Evolutionary conservation across 208 protist genomes (phyloP).

Genomic region (Histomonas meleagridis): DNA sequence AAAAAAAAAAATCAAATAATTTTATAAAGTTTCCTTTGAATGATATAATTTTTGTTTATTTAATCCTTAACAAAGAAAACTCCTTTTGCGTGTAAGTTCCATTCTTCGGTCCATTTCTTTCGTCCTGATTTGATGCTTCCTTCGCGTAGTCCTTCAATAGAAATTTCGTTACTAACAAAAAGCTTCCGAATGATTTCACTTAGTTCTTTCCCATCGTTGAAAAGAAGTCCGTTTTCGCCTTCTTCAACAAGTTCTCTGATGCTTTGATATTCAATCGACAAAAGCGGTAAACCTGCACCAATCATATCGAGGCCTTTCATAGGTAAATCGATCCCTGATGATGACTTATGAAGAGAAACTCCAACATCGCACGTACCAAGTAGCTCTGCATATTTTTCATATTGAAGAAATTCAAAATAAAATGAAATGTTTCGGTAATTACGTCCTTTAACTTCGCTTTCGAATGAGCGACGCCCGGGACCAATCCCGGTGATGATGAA

Average conservation of each 20-base stretch:
- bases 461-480: neutral
- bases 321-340: constrained; percentile 19
- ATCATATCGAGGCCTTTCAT: constrained; percentile 38
- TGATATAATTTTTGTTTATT: too few relatives aligned
- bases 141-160: neutral
- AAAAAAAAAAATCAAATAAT: too few relatives aligned
- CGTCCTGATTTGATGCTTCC: neutral
- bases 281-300: constrained; percentile 5
- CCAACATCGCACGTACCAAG: constrained; percentile 20
- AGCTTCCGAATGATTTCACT: neutral
- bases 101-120: neutral
- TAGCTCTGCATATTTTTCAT: constrained; percentile 25
- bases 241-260: neutral
- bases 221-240: neutral
- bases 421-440: neutral
- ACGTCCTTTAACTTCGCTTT: neutral
- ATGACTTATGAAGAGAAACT: constrained; percentile 32
- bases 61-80: too few relatives aligned
- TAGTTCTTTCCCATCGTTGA: neutral
- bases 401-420: neutral
- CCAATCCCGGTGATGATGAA: constrained; percentile 31
- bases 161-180: neutral
- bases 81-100: neutral
- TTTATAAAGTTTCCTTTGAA: too few relatives aligned
- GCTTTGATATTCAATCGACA: neutral